These are phyloP conservation scores for Blumeria graminis DNA, from an alignment of 2,329 filamentous ascomycete genomes.

Conservation along the genomic window DNA sequence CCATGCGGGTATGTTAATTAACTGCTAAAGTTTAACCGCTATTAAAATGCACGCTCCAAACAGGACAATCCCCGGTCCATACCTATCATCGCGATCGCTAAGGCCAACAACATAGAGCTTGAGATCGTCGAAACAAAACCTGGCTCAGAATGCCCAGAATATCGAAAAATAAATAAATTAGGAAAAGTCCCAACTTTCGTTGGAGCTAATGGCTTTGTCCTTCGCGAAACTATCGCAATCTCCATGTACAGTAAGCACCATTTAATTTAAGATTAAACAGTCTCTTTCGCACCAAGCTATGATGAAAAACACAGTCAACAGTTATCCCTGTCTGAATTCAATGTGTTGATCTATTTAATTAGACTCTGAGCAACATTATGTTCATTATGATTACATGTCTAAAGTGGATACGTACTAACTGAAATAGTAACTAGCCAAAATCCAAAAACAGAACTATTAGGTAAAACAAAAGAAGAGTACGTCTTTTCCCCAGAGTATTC, in stretches of 20 bases:
- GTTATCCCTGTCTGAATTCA: constrained; percentile 97
- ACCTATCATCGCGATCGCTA: constrained; percentile 76
- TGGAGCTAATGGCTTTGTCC: constrained; percentile 70
- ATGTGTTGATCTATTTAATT: constrained; percentile 59
- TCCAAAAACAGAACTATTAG: constrained; percentile 97
- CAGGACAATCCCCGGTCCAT: constrained; percentile 79
- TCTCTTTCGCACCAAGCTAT: constrained; percentile 11
- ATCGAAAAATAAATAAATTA: constrained; percentile 65
- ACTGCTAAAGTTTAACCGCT: neutral
- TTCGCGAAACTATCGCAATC: constrained; percentile 82
- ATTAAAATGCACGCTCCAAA: constrained; percentile 4
- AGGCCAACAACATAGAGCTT: constrained; percentile 88
- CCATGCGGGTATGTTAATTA: neutral
- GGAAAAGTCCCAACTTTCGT: constrained; percentile 86
- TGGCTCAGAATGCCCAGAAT: constrained; percentile 42
- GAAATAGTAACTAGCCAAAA: constrained; percentile 85
- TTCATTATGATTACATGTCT: constrained; percentile 1
- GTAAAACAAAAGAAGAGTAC: constrained; percentile 99
- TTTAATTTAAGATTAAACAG: neutral
- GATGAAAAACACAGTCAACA: constrained; percentile 31
- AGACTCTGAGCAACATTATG: constrained; percentile 45
- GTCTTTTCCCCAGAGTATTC: neutral
- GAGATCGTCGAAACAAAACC: constrained; percentile 55
- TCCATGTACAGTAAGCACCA: constrained; percentile 78
- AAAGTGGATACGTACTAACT: constrained; percentile 3